These are phyloP conservation scores for Ceratopteris richardii DNA, from an alignment of 75 land plant species.

Conservation along the genomic window DNA sequence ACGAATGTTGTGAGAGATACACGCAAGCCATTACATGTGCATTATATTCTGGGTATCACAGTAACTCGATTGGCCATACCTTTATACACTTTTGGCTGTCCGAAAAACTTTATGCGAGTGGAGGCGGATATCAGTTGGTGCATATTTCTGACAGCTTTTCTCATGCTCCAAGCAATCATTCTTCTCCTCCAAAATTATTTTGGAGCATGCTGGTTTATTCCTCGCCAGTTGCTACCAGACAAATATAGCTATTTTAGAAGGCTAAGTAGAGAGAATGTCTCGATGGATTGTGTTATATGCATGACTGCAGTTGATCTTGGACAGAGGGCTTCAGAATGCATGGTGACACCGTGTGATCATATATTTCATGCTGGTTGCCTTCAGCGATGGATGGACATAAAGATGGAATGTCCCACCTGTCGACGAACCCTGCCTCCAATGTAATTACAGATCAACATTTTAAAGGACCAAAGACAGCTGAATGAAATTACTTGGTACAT, in stretches of 20 bases:
- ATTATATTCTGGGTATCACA: constrained; percentile 89
- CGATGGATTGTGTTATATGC: constrained; percentile 91
- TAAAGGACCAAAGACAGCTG: no score
- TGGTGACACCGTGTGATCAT: constrained; percentile 99
- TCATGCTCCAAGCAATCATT: constrained; percentile 61
- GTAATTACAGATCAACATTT: no score
- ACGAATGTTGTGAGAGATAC: constrained; percentile 80
- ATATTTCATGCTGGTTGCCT: constrained; percentile 85
- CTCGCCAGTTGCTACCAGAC: constrained; percentile 95
- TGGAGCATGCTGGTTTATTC: constrained; percentile 98
- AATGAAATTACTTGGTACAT: no score
- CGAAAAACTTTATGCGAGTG: constrained; percentile 84
- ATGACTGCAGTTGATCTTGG: constrained; percentile 74
- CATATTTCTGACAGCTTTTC: constrained; percentile 44
- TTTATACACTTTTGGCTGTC: constrained; percentile 90
- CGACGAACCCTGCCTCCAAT: constrained; percentile 88
- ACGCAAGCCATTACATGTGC: constrained; percentile 90
- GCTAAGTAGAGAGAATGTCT: constrained; percentile 30
- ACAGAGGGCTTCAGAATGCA: constrained; percentile 60
- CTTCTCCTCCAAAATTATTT: constrained; percentile 92
- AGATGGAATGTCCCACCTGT: constrained; percentile 99
- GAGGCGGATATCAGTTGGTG: constrained; percentile 72
- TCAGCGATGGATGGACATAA: constrained; percentile 99
- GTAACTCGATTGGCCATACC: constrained; percentile 90
- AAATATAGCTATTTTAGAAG: constrained; percentile 87